These are phyloP conservation scores for Antarctomyces pellizariae DNA, from an alignment of 495 filamentous ascomycete genomes.

Conservation along the genomic window DNA sequence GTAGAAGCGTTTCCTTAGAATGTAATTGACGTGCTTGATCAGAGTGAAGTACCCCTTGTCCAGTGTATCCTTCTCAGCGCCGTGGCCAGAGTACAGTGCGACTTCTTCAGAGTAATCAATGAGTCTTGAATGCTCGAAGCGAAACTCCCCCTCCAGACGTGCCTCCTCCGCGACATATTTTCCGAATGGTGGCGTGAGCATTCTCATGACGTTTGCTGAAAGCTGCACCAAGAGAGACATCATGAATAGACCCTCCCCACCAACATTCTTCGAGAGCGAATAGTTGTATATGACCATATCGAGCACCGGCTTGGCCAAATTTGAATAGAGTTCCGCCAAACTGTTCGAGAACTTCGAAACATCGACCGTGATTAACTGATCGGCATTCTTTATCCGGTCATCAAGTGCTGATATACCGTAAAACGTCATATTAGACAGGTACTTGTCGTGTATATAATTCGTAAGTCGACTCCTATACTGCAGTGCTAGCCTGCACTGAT, in stretches of 20 bases:
- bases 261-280: slow-evolving; percentile 75
- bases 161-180: slow-evolving; percentile 97
- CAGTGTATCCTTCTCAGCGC: slow-evolving; percentile 86
- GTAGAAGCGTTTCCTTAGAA: slow-evolving; percentile 69
- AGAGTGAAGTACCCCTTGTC: slow-evolving; percentile 98
- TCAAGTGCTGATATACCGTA: slow-evolving; percentile 89
- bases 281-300: slow-evolving; percentile 94
- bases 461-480: slow-evolving; percentile 84
- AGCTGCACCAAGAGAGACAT: slow-evolving; percentile 88
- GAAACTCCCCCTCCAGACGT: slow-evolving; percentile 81
- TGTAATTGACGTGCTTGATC: slow-evolving; percentile 97
- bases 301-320: slow-evolving; percentile 82
- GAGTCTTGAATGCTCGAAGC: slow-evolving; percentile 79
- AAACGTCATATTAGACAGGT: slow-evolving; percentile 90
- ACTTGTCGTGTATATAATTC: slow-evolving; percentile 76
- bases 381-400: slow-evolving; percentile 94
- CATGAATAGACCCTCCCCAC: slow-evolving; percentile 79
- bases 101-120: slow-evolving; percentile 94
- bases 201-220: slow-evolving; percentile 81
- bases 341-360: slow-evolving; percentile 91
- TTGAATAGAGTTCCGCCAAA: slow-evolving; percentile 85
- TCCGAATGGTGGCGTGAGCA: slow-evolving; percentile 88
- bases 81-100: slow-evolving; percentile 78
- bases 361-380: slow-evolving; percentile 92
- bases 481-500: slow-evolving; percentile 82